Conservation (phyloP, 192 early-diverging fungal species). For the Backusella circina region DNA sequence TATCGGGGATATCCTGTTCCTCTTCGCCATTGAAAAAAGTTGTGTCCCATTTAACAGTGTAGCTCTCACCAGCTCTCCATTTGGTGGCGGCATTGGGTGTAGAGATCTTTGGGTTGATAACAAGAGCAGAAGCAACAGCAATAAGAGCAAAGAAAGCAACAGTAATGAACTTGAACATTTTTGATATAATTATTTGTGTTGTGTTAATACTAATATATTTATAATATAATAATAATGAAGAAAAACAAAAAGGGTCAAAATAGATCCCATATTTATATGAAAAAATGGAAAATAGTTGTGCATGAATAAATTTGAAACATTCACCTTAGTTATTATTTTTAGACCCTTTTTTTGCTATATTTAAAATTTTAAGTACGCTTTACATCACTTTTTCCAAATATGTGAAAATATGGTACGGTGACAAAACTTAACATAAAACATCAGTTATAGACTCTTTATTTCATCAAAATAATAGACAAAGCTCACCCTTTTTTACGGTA, state of each 20-base stretch:
- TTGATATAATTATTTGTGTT: neutral
- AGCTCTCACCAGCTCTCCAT: constrained; percentile 20
- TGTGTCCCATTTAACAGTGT: constrained; percentile 15
- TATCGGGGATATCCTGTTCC: constrained; percentile 12
- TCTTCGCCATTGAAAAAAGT: neutral
- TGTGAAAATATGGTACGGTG: neutral
- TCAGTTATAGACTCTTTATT: neutral
- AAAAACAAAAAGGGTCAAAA: neutral
- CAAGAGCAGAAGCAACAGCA: neutral
- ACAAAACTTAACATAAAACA: neutral
- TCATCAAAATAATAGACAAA: neutral
- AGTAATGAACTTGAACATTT: constrained; percentile 12
- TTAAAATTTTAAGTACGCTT: neutral
- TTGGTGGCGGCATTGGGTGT: constrained; percentile 3
- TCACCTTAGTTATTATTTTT: neutral
- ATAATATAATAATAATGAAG: neutral
- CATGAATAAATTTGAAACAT: neutral
- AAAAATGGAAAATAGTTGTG: neutral
- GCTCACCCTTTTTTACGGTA: neutral
- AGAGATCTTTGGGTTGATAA: constrained; percentile 4
- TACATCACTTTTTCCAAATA: neutral
- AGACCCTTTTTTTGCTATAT: neutral
- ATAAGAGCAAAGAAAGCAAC: constrained; percentile 5
- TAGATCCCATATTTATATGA: neutral
- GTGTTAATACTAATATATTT: neutral